These are phyloP conservation scores for Lojkania enalia DNA, from an alignment of 2,329 filamentous ascomycete species.

Conservation along the genomic window DNA sequence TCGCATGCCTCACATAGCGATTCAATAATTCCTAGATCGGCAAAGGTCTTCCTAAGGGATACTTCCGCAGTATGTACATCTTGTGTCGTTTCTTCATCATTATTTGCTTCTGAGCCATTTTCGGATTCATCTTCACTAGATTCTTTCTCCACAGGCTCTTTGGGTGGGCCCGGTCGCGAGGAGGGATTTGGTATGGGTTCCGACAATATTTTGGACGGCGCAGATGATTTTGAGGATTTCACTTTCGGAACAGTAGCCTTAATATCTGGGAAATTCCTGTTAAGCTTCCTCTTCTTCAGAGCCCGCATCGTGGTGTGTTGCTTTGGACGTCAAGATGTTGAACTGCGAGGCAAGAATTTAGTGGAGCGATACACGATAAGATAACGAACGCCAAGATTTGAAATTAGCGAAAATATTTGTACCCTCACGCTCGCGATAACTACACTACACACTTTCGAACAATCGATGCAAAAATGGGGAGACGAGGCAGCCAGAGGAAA, in stretches of 20 bases:
- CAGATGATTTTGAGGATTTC: constrained; percentile 19
- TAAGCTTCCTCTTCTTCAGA: constrained; percentile 50
- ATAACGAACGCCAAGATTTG: constrained; percentile 29
- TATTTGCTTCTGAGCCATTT: constrained; percentile 10
- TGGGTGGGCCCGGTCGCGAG: constrained; percentile 21
- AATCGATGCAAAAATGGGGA: constrained; percentile 28
- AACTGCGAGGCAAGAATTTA: too few species aligned
- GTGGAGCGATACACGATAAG: constrained; percentile 25
- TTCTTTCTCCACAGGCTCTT: constrained; percentile 25
- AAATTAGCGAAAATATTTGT: constrained; percentile 20
- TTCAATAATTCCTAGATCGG: constrained; percentile 78
- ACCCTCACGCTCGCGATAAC: background rate
- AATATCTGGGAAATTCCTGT: constrained; percentile 19
- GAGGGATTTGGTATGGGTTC: constrained; percentile 10
- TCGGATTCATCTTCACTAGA: constrained; percentile 28
- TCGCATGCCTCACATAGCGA: constrained; percentile 87
- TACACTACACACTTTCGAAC: constrained; percentile 6
- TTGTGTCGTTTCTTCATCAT: constrained; percentile 1
- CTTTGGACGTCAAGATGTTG: constrained; percentile 14
- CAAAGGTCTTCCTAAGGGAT: constrained; percentile 63
- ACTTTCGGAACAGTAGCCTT: constrained; percentile 11
- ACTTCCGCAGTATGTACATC: constrained; percentile 27
- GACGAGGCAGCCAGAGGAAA: constrained; percentile 35
- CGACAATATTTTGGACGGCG: constrained; percentile 2
- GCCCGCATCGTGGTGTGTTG: constrained; percentile 40